Conservation (phyloP, 345 rosid species). For the Psidium guajava region DNA sequence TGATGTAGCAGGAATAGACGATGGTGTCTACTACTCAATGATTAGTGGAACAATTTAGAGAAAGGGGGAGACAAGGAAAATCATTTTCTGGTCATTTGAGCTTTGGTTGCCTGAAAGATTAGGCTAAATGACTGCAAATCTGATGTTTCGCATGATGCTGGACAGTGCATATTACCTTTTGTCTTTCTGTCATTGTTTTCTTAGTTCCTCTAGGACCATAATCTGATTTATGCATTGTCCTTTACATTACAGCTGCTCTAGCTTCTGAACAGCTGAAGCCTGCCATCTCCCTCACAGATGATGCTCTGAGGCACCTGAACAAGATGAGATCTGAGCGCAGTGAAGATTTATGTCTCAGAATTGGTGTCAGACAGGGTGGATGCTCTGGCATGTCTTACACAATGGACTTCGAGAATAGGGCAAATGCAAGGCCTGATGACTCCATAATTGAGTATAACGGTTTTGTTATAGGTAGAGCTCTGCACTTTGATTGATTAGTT, state of each 20-base stretch:
- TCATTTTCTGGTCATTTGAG: neutral
- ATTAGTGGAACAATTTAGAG: neutral
- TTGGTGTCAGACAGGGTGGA: conserved; percentile 90
- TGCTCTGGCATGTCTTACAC: conserved; percentile 97
- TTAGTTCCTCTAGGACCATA: neutral
- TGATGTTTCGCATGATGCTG: neutral
- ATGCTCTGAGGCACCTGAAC: conserved; percentile 69
- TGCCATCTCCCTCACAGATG: conserved; percentile 65
- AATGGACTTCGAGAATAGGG: conserved; percentile 75
- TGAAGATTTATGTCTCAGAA: conserved; percentile 80
- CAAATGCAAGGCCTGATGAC: conserved; percentile 65
- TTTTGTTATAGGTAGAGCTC: conserved; percentile 56
- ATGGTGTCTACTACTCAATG: neutral
- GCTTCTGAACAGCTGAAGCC: conserved; percentile 51
- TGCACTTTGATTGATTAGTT: neutral
- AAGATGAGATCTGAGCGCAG: conserved; percentile 65
- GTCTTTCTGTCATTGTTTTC: neutral
- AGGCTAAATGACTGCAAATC: neutral
- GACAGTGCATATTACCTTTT: neutral
- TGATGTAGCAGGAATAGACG: neutral
- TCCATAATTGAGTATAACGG: conserved; percentile 68
- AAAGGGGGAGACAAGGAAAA: neutral
- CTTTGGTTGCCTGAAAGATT: neutral
- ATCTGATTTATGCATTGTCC: neutral
- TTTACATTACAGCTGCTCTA: conserved; percentile 19